phyloP scores from a whole-genome alignment of 208 protist genomes.

The Acanthamoeba sp. region DNA sequence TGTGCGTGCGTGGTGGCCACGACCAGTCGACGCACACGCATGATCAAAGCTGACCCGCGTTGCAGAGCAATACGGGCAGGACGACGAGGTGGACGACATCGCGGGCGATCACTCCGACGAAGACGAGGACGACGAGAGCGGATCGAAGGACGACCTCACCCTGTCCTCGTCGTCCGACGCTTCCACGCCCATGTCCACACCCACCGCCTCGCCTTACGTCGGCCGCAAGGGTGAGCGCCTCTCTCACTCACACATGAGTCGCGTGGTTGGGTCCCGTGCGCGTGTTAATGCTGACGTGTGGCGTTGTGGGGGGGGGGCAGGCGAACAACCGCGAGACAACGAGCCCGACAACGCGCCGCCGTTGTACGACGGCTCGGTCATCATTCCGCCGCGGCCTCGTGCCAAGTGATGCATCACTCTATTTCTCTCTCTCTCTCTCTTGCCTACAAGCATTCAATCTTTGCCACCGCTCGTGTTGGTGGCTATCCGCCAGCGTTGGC shows the following conservation, averaged over 20 bases:
- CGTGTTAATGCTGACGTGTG: neutral
- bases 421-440: too few relatives aligned
- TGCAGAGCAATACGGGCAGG: neutral
- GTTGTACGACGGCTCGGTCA: neutral
- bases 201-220: neutral
- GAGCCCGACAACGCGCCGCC: slow-evolving; percentile 10
- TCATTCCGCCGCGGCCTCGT: neutral
- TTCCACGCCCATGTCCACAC: neutral
- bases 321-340: neutral
- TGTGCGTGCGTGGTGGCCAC: too few relatives aligned
- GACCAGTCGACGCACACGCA: too few relatives aligned
- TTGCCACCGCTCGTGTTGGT: too few relatives aligned
- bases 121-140: neutral
- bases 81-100: slow-evolving; percentile 28
- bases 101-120: neutral
- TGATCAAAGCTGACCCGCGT: too few relatives aligned
- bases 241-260: neutral
- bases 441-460: too few relatives aligned
- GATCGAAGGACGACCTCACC: neutral
- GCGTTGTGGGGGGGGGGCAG: neutral
- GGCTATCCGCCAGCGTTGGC: neutral
- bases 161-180: neutral
- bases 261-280: neutral
- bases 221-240: neutral
- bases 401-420: neutral